Percentiles rank a stretch among this genome's conserved stretches.
Evolutionary conservation across 2,329 filamentous ascomycete genomes (phyloP).

Genomic region (Fusarium anguioides): DNA sequence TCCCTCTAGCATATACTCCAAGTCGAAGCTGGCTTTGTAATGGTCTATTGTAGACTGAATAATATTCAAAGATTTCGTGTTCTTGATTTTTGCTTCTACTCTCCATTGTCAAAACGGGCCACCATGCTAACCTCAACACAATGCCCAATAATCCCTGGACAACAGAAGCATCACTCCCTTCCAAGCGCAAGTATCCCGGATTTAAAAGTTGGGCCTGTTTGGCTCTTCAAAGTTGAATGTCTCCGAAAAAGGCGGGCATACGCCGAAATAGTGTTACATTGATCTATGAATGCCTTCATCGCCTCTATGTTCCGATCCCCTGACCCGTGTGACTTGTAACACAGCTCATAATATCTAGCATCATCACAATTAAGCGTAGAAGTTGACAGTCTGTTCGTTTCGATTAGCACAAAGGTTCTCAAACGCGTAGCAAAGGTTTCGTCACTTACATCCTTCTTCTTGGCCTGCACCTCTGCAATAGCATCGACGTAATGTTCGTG

Average conservation of each 20-base stretch:
- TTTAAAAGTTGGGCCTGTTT: neutral
- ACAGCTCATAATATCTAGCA: constrained; percentile 20
- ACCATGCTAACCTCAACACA: too few relatives aligned
- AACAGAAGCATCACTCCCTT: neutral
- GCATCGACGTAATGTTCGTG: constrained; percentile 99
- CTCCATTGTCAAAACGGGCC: neutral
- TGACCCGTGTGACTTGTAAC: constrained; percentile 20
- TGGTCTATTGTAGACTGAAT: too few relatives aligned
- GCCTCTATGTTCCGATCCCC: constrained; percentile 36
- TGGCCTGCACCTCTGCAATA: constrained; percentile 92
- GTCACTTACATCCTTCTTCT: constrained; percentile 86
- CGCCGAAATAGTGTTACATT: constrained; percentile 45
- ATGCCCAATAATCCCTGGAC: neutral
- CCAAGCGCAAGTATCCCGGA: neutral
- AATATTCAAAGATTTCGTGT: too few relatives aligned
- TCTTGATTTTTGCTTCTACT: neutral
- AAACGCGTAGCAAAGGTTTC: neutral
- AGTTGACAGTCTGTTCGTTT: constrained; percentile 64
- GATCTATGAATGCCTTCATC: constrained; percentile 39
- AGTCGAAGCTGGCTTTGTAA: too few relatives aligned
- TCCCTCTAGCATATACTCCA: too few relatives aligned
- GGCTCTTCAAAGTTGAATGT: neutral
- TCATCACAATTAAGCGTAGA: constrained; percentile 58
- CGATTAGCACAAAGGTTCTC: constrained; percentile 23
- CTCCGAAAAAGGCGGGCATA: constrained; percentile 4